Evolutionary conservation across 23 red algal species (phyloP).

Genomic region (Gracilariopsis chorda): DNA sequence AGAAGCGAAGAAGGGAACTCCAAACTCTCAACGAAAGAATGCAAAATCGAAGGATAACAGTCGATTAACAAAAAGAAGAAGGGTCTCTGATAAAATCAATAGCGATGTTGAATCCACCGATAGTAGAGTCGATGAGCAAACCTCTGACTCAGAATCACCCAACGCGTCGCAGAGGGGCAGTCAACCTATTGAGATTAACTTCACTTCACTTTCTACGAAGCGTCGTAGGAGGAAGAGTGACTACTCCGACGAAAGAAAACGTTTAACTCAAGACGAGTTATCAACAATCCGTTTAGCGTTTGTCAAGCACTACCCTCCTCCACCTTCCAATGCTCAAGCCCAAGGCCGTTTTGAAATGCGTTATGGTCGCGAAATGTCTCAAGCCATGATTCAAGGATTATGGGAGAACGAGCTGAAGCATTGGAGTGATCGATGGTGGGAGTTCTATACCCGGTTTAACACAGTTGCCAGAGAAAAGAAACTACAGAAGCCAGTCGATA

Average conservation of each 20-base stretch:
- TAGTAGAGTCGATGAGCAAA: constrained; percentile 1
- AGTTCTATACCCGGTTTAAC: constrained; percentile 21
- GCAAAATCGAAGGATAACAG: background rate
- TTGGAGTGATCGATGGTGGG: constrained; percentile 71
- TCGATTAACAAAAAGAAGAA: background rate
- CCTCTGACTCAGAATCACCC: background rate
- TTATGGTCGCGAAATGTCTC: constrained; percentile 38
- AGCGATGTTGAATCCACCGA: background rate
- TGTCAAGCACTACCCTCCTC: constrained; percentile 24
- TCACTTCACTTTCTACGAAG: constrained; percentile 15
- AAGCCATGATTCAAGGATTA: constrained; percentile 45
- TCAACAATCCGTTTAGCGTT: constrained; percentile 31
- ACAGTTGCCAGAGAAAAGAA: constrained; percentile 19
- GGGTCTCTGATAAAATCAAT: background rate
- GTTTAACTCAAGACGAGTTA: constrained; percentile 13
- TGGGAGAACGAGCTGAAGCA: constrained; percentile 72
- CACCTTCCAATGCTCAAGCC: constrained; percentile 43
- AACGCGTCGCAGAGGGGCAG: constrained; percentile 26
- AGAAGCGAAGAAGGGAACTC: background rate
- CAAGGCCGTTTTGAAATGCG: constrained; percentile 43
- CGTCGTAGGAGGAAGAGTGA: constrained; percentile 4
- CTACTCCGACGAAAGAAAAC: background rate
- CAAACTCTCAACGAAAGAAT: background rate
- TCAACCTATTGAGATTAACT: constrained; percentile 19
- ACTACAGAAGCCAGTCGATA: background rate